These are phyloP conservation scores for Neonectria coccinea DNA, from an alignment of 2,329 filamentous ascomycete genomes.

Conservation along the genomic window DNA sequence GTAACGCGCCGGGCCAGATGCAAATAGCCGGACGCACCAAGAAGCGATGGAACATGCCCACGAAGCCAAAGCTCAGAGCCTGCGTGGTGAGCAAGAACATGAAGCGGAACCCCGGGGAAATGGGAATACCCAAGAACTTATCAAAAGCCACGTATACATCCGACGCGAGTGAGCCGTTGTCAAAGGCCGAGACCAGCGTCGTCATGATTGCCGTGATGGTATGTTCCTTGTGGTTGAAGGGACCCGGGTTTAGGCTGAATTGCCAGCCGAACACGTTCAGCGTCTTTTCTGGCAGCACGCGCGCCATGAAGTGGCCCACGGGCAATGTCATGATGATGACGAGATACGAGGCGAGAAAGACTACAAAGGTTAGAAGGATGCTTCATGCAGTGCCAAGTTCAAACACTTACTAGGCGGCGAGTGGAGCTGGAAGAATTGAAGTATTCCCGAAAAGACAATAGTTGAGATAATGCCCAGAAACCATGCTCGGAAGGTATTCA, in stretches of 20 bases:
- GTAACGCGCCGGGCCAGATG: conserved; percentile 21
- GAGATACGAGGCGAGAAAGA: conserved; percentile 14
- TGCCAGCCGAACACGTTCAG: background rate
- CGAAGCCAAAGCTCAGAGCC: conserved; percentile 61
- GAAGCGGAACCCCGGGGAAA: conserved; percentile 4
- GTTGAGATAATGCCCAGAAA: conserved; percentile 17
- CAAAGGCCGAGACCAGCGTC: conserved; percentile 9
- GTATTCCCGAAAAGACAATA: conserved; percentile 9
- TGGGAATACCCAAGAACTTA: conserved; percentile 11
- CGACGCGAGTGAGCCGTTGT: conserved; percentile 15
- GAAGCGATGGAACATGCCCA: conserved; percentile 58
- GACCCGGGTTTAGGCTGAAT: conserved; percentile 25
- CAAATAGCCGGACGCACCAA: conserved; percentile 43
- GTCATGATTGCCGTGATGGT: conserved; percentile 30
- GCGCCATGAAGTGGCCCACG: conserved; percentile 16
- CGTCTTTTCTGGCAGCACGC: background rate
- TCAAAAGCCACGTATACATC: conserved; percentile 20
- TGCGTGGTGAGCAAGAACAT: conserved; percentile 48
- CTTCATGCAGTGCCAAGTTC: too few relatives aligned
- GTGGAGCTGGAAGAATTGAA: conserved; percentile 26
- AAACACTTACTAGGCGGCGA: conserved; percentile 11
- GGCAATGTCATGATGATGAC: conserved; percentile 19
- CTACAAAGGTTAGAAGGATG: background rate
- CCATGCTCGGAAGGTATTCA: conserved; percentile 18
- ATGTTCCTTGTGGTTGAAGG: conserved; percentile 32